Evolutionary conservation across 768 basidiomycete species (phyloP), one percentile per base, ranked within the genome.

Genomic region (Russula brevipes): DNA sequence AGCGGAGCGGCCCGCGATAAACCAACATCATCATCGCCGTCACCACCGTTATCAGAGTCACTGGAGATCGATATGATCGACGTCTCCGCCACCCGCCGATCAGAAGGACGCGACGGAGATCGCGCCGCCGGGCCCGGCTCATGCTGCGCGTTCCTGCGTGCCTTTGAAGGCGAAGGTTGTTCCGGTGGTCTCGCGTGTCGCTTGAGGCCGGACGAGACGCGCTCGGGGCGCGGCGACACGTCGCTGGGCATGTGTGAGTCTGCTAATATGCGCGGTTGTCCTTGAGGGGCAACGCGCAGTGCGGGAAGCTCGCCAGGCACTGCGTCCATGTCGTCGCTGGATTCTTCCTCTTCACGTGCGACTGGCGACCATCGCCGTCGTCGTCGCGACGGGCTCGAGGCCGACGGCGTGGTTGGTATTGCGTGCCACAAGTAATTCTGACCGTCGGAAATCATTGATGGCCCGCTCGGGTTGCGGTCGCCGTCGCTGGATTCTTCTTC

Each of bases 51-150:
- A 38, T 46, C 59, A 4, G 75, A 75, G 30, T 76, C 78, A 62
- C 76, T 78, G 3, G 77, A 79, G 6, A 80, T 74, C 14, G 75
- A 72, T 33, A 80, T 75, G 30, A 78, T 63, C 10, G 69, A 65
- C 5, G 59, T 17, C 44, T 70, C 62, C 36, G 66, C 54, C 16
- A 16, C 5, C 5, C 38, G 36, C 38, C 4, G 52, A 14, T 14
- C n/a, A 19, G 33, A 24, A 5, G 6, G 11, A 19, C 16, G 7
- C 14, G 5, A 11, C 10, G 11, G 8, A 10, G 1, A 30, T 55
- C 17, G 24, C 24, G 1, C 24, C 14, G 8, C 19, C 45, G 24
- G 14, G 53, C n/a, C 39, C 24, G 12, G 19, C 38, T 38, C 14
- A 3, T 31, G 30, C n/a, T 17, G 56, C 17, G 52, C 8, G 53